A percentile compares a stretch with the other conserved stretches of the same genome.
phyloP scores from a whole-genome alignment of 2,329 filamentous ascomycete species.

The Penicillium sp. region DNA sequence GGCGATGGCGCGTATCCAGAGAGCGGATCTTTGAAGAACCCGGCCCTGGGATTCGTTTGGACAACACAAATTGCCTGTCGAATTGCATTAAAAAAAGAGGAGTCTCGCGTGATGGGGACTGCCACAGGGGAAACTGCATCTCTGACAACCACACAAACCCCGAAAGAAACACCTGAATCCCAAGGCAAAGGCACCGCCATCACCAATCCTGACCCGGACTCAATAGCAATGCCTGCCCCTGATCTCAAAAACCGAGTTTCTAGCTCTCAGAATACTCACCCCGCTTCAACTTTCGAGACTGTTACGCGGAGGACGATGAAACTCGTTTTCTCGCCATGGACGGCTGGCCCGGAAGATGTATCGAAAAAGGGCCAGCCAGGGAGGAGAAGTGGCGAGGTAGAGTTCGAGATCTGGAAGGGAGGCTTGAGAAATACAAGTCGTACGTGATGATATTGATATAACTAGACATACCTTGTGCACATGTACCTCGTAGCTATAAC shows the following conservation, averaged over 20 bases:
- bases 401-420: constrained; percentile 72
- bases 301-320: constrained; percentile 72
- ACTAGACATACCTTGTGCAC: too few relatives aligned
- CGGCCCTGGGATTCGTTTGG: constrained; percentile 85
- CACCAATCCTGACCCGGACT: neutral
- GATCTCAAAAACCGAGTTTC: neutral
- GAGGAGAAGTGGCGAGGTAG: constrained; percentile 43
- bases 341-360: constrained; percentile 53
- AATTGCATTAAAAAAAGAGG: constrained; percentile 74
- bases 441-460: neutral
- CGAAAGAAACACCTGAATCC: constrained; percentile 1
- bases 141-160: constrained; percentile 5
- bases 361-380: constrained; percentile 43
- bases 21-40: constrained; percentile 65
- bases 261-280: neutral
- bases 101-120: constrained; percentile 45
- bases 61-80: constrained; percentile 82
- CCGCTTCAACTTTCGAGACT: constrained; percentile 1
- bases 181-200: neutral
- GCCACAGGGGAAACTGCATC: constrained; percentile 3
- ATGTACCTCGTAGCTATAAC: too few relatives aligned
- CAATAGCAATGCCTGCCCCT: constrained; percentile 7
- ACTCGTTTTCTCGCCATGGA: constrained; percentile 85
- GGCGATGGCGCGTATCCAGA: constrained; percentile 60
- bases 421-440: constrained; percentile 45